Evolutionary conservation across 345 rosid species (phyloP).

Genomic region (Ceriops zippeliana): DNA sequence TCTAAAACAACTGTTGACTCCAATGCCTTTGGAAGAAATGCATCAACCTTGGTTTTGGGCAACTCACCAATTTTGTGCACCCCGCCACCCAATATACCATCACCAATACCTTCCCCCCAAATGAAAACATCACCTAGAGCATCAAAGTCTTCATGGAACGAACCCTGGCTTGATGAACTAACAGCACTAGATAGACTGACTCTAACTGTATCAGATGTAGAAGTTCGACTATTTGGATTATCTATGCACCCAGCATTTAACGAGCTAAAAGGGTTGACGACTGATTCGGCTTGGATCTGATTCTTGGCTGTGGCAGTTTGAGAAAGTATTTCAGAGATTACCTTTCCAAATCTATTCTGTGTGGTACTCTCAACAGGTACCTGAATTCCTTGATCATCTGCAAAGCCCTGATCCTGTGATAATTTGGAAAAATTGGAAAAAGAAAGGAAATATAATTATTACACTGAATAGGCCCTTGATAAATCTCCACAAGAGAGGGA

Average conservation of each 20-base stretch:
- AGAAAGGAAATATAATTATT: neutral
- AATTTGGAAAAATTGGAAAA: slow-evolving; percentile 12
- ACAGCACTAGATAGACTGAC: slow-evolving; percentile 78
- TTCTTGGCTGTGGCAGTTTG: slow-evolving; percentile 47
- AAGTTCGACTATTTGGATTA: slow-evolving; percentile 48
- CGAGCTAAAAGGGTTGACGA: slow-evolving; percentile 29
- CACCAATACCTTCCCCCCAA: slow-evolving; percentile 83
- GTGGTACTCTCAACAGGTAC: slow-evolving; percentile 37
- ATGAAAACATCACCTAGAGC: slow-evolving; percentile 79
- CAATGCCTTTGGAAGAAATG: slow-evolving; percentile 70
- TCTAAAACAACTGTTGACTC: slow-evolving; percentile 68
- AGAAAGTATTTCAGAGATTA: slow-evolving; percentile 60
- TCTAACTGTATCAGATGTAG: slow-evolving; percentile 55
- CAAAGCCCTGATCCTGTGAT: slow-evolving; percentile 40
- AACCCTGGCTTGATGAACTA: slow-evolving; percentile 86
- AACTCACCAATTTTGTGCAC: slow-evolving; percentile 30
- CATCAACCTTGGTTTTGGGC: slow-evolving; percentile 39
- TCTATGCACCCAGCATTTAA: slow-evolving; percentile 32
- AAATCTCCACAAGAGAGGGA: slow-evolving; percentile 12
- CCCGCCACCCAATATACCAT: slow-evolving; percentile 57
- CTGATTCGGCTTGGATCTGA: slow-evolving; percentile 42
- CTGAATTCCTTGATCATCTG: slow-evolving; percentile 45
- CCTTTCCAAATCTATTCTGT: slow-evolving; percentile 63
- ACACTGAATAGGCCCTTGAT: neutral
- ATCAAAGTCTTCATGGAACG: slow-evolving; percentile 73